phyloP scores from a whole-genome alignment of 75 land plant genomes.

The Azolla pinnata region DNA sequence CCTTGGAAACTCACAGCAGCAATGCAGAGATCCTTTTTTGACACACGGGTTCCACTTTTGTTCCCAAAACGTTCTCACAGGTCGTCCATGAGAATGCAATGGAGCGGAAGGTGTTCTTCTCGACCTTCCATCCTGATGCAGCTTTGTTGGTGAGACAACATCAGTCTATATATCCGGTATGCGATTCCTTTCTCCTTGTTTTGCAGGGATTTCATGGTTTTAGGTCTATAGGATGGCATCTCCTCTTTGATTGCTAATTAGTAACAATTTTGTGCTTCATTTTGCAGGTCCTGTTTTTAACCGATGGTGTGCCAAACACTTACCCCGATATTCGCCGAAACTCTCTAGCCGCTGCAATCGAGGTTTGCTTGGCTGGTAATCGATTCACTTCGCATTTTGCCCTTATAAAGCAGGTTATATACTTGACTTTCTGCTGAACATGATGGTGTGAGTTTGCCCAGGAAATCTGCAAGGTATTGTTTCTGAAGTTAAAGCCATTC shows the following conservation, averaged over 20 bases:
- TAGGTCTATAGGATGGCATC: too few species aligned
- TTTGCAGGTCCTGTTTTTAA: constrained; percentile 74
- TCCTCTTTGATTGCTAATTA: too few species aligned
- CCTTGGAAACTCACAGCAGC: too few species aligned
- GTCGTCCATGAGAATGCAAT: constrained; percentile 40
- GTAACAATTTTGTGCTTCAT: too few species aligned
- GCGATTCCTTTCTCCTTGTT: background rate
- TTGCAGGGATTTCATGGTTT: too few species aligned
- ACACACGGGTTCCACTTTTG: too few species aligned
- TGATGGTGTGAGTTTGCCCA: too few species aligned
- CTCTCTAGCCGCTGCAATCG: constrained; percentile 67
- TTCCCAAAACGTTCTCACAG: constrained; percentile 17
- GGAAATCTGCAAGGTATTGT: constrained; percentile 75
- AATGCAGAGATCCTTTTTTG: too few species aligned
- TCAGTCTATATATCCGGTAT: constrained; percentile 59
- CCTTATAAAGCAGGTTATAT: background rate
- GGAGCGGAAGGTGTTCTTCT: constrained; percentile 60
- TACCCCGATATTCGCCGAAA: constrained; percentile 58
- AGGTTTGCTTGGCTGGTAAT: constrained; percentile 38
- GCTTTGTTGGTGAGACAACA: constrained; percentile 40
- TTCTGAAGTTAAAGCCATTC: constrained; percentile 63
- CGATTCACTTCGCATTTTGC: too few species aligned
- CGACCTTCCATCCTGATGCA: constrained; percentile 90
- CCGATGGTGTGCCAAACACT: constrained; percentile 52
- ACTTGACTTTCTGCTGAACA: too few species aligned